phyloP scores from a whole-genome alignment of 73 alveolate species.

The Paramecium primaurelia region DNA sequence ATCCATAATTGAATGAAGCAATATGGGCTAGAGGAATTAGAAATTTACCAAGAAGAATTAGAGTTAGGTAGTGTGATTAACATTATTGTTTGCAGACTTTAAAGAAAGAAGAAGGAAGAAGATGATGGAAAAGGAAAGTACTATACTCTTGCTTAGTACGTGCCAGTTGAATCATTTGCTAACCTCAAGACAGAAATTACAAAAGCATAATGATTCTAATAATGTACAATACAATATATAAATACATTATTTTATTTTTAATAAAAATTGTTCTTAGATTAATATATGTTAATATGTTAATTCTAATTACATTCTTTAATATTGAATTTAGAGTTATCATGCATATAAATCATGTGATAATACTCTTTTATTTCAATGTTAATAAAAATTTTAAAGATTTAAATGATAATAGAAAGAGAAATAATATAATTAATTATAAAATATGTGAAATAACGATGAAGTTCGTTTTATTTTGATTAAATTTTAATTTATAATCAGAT shows the following conservation, averaged over 20 bases:
- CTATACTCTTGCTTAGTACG: constrained; percentile 92
- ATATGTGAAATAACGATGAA: neutral
- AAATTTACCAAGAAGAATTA: constrained; percentile 93
- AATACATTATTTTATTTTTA: neutral
- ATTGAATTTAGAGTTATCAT: neutral
- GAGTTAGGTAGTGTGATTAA: constrained; percentile 61
- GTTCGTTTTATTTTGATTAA: neutral
- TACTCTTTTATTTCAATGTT: neutral
- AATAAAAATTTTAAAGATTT: neutral
- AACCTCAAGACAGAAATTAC: constrained; percentile 86
- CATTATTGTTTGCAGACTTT: constrained; percentile 39
- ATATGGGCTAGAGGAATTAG: constrained; percentile 94
- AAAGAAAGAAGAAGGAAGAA: constrained; percentile 91
- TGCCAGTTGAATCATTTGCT: constrained; percentile 84
- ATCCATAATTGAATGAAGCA: constrained; percentile 90
- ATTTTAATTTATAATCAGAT: neutral
- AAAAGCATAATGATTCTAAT: constrained; percentile 26
- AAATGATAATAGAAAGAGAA: neutral
- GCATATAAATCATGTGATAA: neutral
- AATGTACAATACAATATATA: constrained; percentile 16
- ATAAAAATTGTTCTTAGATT: neutral
- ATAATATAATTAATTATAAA: neutral
- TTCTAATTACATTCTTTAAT: neutral
- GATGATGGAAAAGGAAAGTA: constrained; percentile 87
- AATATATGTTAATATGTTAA: too few species aligned